Conservation (phyloP, 2,329 filamentous ascomycete genomes). For the Fragosphaeria purpurea region DNA sequence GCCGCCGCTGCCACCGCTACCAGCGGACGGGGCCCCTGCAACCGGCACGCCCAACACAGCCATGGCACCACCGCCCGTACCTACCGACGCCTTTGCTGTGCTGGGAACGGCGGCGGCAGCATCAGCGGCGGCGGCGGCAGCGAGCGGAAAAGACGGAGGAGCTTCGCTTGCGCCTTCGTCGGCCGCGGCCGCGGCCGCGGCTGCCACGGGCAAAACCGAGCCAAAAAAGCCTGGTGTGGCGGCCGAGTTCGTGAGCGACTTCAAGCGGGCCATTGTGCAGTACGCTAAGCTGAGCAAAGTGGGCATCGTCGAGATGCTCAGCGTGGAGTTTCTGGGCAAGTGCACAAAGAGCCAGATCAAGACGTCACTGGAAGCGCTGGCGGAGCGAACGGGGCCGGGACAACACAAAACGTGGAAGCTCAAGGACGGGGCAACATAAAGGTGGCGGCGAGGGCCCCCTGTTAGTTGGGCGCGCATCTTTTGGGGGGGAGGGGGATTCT, state of each 20-base stretch:
- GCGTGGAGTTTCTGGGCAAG: conserved; percentile 58
- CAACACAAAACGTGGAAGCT: conserved; percentile 54
- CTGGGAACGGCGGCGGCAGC: conserved; percentile 1
- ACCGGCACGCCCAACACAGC: background rate
- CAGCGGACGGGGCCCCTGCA: background rate
- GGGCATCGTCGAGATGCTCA: conserved; percentile 64
- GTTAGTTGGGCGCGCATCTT: too few species aligned
- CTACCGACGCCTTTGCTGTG: conserved; percentile 14
- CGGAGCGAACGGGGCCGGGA: conserved; percentile 44
- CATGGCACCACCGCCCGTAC: conserved; percentile 14
- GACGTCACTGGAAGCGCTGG: conserved; percentile 56
- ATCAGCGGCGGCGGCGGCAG: background rate
- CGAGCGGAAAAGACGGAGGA: background rate
- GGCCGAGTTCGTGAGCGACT: conserved; percentile 49
- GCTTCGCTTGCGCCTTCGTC: background rate
- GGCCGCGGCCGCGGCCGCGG: background rate
- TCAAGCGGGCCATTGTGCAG: conserved; percentile 60
- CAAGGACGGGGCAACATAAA: conserved; percentile 15
- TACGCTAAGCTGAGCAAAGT: conserved; percentile 52
- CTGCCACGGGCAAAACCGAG: conserved; percentile 13
- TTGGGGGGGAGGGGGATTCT: too few species aligned
- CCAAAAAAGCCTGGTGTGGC: conserved; percentile 35
- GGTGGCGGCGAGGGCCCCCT: too few species aligned
- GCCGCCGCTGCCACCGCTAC: background rate
- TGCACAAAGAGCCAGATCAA: conserved; percentile 61